Base-by-base conservation (phyloP, 2,329 filamentous ascomycete genomes). In the Sclerotiophoma versabilis region DNA sequence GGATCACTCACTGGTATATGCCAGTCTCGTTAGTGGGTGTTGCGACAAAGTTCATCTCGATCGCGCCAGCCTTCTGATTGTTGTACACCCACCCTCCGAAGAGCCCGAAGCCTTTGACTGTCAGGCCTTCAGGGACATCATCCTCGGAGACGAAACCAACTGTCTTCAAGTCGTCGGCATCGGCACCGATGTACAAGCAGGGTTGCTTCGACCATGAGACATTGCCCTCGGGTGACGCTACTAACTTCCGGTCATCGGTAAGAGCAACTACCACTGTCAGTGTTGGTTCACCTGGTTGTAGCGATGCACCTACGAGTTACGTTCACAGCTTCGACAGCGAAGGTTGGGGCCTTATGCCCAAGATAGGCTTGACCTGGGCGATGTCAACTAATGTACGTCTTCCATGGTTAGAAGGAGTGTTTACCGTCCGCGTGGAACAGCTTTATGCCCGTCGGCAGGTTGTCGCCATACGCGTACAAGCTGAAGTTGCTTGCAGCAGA, bases 381-480 rank as follows among this genome's bases (percentile, higher is more conserved):
- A 23, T 26, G 48, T 55, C n/a, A n/a, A n/a, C n/a, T 11, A 51
- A 38, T 36, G 4, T 26, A 19, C 33, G 25, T 30, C n/a, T 17
- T 10, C 43, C 23, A 7, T 36, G 12, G 34, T 14, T 17, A 10
- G 10, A 30, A 15, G 36, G n/a, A 17, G 33, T 19, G 49, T 66
- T 59, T 49, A 74, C 74, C 71, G 58, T 74, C 70, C 12, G 65
- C 66, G 48, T 73, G 73, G 54, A 71, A 73, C 34, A 75, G 38
- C 15, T 59, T 57, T 4, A n/a, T n/a, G n/a, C n/a, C n/a, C n/a
- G n/a, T n/a, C n/a, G n/a, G n/a, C n/a, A n/a, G n/a, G n/a, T n/a
- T n/a, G n/a, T n/a, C n/a, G n/a, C 70, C 67, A 52, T 75, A 75
- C 10, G 63, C 69, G 54, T 69, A 75, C 11, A 75, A 60, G 22